Conservation (phyloP, 139 green algal species). For the Chlamydomonas schloesseri region DNA sequence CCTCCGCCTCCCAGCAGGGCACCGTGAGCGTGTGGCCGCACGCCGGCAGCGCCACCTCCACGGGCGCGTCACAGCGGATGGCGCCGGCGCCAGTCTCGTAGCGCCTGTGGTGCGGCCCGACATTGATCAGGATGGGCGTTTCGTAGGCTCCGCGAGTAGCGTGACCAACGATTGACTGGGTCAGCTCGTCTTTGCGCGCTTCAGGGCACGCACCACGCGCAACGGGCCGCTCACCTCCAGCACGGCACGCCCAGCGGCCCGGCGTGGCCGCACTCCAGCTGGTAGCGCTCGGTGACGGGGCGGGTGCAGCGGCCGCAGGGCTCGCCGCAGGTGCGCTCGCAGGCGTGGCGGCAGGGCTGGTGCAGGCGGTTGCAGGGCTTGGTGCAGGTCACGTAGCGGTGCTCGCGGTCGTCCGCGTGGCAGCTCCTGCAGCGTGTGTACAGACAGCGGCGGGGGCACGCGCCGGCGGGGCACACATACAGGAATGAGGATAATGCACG, state of each 20-base stretch:
- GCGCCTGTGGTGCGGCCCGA: neutral
- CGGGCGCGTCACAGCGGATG: conserved; percentile 12
- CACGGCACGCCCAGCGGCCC: conserved; percentile 36
- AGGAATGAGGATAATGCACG: too few species aligned
- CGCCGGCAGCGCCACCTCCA: conserved; percentile 45
- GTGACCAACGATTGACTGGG: too few species aligned
- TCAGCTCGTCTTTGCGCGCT: too few species aligned
- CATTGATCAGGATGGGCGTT: neutral
- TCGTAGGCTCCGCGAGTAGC: too few species aligned
- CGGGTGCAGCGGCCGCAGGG: conserved; percentile 44
- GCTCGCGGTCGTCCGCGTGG: conserved; percentile 61
- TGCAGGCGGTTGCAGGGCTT: conserved; percentile 53
- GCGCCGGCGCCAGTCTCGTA: neutral
- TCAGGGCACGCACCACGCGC: too few species aligned
- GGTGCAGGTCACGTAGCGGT: conserved; percentile 43
- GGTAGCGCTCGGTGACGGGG: conserved; percentile 15
- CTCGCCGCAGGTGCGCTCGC: conserved; percentile 52
- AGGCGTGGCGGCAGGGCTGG: conserved; percentile 48
- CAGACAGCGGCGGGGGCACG: too few species aligned
- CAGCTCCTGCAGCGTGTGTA: conserved; percentile 61
- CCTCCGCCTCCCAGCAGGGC: conserved; percentile 39
- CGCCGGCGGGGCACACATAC: too few species aligned
- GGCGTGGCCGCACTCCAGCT: conserved; percentile 65
- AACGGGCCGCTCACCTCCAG: conserved; percentile 42
- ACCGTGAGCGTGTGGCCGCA: conserved; percentile 56